A percentile compares a stretch with the other conserved stretches of the same genome.
Conservation (phyloP, 169 alveolate genomes). For the Plasmodium adleri region DNA sequence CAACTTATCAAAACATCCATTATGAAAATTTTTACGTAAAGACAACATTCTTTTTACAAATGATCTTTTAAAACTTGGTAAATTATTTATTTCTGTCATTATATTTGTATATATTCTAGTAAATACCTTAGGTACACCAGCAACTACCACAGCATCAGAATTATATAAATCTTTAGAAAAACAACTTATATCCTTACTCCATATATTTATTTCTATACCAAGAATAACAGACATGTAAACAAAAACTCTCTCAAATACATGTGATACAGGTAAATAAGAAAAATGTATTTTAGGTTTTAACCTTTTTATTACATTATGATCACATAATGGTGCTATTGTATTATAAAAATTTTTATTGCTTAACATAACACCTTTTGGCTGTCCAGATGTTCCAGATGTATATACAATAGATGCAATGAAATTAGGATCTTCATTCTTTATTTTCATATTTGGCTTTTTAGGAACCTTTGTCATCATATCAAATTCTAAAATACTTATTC, state of each 20-base stretch:
- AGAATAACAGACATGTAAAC: slow-evolving; percentile 49
- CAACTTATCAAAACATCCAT: not conserved
- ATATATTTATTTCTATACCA: slow-evolving; percentile 25
- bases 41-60: slow-evolving; percentile 6
- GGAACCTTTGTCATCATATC: not conserved
- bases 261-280: slow-evolving; percentile 96
- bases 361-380: slow-evolving; percentile 97
- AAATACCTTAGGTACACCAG: slow-evolving; percentile 66
- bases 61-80: slow-evolving; percentile 17
- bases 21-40: not conserved
- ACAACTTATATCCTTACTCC: slow-evolving; percentile 26
- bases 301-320: not conserved
- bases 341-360: slow-evolving; percentile 82
- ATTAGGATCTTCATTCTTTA: slow-evolving; percentile 74
- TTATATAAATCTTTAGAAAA: slow-evolving; percentile 10
- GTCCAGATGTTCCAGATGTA: slow-evolving; percentile 99
- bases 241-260: slow-evolving; percentile 93
- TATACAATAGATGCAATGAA: slow-evolving; percentile 92
- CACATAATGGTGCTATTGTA: slow-evolving; percentile 4
- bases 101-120: slow-evolving; percentile 29
- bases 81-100: slow-evolving; percentile 17
- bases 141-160: slow-evolving; percentile 8
- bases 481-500: not conserved
- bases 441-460: not conserved
- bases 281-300: slow-evolving; percentile 78